Evolutionary conservation across 345 rosid genomes (phyloP), one percentile per base, ranked within the genome.

Genomic region (Eucalyptus pauciflora): DNA sequence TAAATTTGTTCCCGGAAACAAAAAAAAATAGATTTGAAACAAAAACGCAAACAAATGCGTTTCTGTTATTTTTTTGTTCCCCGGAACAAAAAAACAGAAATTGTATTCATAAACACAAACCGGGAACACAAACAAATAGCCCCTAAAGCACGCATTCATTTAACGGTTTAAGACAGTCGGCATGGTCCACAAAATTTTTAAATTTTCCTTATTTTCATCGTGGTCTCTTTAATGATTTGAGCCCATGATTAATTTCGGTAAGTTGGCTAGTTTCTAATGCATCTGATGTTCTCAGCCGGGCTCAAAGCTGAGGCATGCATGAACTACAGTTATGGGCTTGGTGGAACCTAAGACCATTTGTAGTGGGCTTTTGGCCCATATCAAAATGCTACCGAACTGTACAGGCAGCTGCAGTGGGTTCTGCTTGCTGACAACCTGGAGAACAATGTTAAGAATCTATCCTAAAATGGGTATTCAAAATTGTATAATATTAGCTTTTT

Each of bases 391-490:
- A 62, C n/a, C 69, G 69, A 62, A 62, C 33, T 62, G 69, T 3
- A 62, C 33, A 62, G 2, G 69, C 69, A 27, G 69, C 69, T 60
- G 69, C 69, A 1, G 4, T 12, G 33, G 2, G 20, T n/a, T 14
- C 5, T n/a, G 37, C 76, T n/a, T n/a, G 11, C 76, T 64, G 41
- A n/a, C n/a, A n/a, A 64, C 33, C 10, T 7, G 76, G 76, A 64
- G 76, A n/a, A 64, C 20, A 62, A 13, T 13, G 69, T 6, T 29
- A 62, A 62, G 31, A 62, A 62, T 29, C 31, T 29, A 62, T 62
- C 16, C 31, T n/a, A 0, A n/a, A 64, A 64, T n/a, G 76, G 41
- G 76, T 10, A 76, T 24, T 20, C 0, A 0, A 71, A 37, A 76
- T 76, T 37, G 48, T 18, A 76, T 33, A 17, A 71, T 18, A 10